Evolutionary conservation across 495 filamentous ascomycete species (phyloP).

Genomic region (Penicillium arizonense): DNA sequence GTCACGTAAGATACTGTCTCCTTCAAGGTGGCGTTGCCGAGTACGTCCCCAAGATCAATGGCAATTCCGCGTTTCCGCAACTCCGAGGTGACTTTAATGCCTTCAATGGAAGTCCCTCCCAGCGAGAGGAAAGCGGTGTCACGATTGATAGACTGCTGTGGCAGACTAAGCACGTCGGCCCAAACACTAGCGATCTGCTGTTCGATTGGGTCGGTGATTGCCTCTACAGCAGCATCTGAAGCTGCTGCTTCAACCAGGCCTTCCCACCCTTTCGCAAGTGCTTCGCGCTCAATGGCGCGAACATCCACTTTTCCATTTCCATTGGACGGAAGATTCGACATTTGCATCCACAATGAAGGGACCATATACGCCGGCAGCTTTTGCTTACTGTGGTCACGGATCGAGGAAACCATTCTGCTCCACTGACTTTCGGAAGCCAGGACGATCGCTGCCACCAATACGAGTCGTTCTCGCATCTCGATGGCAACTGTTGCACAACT

Average conservation of each 20-base stretch:
- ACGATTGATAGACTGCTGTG: slow-evolving; percentile 22
- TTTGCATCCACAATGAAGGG: slow-evolving; percentile 17
- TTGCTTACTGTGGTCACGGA: not conserved
- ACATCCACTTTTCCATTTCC: slow-evolving; percentile 20
- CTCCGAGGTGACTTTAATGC: slow-evolving; percentile 38
- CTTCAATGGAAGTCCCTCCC: slow-evolving; percentile 54
- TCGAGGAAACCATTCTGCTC: slow-evolving; percentile 3
- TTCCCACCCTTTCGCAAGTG: not conserved
- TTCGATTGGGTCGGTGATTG: slow-evolving; percentile 6
- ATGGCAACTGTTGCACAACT: slow-evolving; percentile 7
- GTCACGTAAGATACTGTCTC: slow-evolving; percentile 16
- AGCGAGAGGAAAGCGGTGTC: slow-evolving; percentile 52
- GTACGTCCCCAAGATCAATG: slow-evolving; percentile 28
- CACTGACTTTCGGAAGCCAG: slow-evolving; percentile 1
- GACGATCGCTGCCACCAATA: slow-evolving; percentile 18
- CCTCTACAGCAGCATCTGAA: not conserved
- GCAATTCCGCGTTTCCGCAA: not conserved
- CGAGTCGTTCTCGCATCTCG: slow-evolving; percentile 9
- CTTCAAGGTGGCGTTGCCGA: slow-evolving; percentile 17
- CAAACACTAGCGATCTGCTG: slow-evolving; percentile 30
- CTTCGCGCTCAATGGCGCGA: slow-evolving; percentile 4
- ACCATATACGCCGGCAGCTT: slow-evolving; percentile 22
- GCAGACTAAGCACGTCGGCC: slow-evolving; percentile 33
- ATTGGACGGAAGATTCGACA: slow-evolving; percentile 12
- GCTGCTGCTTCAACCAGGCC: not conserved